Base-by-base conservation (phyloP, 495 filamentous ascomycete genomes). In the Xylaria castorea region DNA sequence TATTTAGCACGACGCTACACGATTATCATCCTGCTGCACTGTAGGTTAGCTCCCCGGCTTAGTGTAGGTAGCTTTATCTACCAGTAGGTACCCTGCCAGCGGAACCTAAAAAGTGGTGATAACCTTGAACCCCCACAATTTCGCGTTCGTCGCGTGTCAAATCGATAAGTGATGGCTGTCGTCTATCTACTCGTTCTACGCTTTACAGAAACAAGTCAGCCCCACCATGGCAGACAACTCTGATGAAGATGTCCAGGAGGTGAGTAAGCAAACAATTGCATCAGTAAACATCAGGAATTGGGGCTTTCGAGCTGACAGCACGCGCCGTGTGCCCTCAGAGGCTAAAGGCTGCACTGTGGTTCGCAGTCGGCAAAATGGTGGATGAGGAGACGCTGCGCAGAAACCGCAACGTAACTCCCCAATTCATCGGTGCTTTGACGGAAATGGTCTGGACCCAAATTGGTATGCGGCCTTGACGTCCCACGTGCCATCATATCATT, bases 321-420 rank as follows among this genome's bases (percentile, higher is more conserved):
- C 14, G 11, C 38, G 38, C 27, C 40, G 34, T 36, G 1, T 57
- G 51, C 20, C 50, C 1, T 61, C 42, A 97, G 94, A 91, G 91
- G 73, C 87, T 98, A 70, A 99, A 99, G 88, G 90, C 93, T 64
- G 93, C 94, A 42, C 88, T 99, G n/a, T 98, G 95, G 95, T 92
- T 92, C 79, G 87, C 89, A 27, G 90, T 97, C 71, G 95, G 95
- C 78, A 92, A 94, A 79, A 93, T 94, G 61, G 92, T 97, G 58
- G 95, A 98, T 80, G 90, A 95, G 73, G 93, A 97, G 79, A 92
- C 90, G 38, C 82, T 96, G 46, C 85, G 86, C 32, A 85, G 92
- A 16, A 91, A 92, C 77, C 87, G 92, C 71, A 97, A 95, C 81
- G 94, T 95, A 2, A 98, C 94, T 1, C 95, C 94, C 8, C 95